Evolutionary conservation across 2,329 filamentous ascomycete species (phyloP).

Genomic region (Colletotrichum echinochloae): DNA sequence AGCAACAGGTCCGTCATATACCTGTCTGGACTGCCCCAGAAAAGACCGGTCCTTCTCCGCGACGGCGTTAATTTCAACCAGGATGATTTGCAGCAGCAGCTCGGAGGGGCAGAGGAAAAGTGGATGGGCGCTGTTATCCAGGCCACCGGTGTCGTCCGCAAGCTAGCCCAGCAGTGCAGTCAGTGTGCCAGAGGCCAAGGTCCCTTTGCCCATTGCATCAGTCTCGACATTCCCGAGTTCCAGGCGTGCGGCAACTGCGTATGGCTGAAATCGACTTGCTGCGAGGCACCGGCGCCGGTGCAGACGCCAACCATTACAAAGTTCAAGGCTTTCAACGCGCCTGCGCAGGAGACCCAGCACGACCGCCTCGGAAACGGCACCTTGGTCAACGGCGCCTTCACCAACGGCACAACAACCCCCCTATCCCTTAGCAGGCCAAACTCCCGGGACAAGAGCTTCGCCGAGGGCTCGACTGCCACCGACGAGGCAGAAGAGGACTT

Average conservation of each 20-base stretch:
- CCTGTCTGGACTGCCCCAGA: slow-evolving; percentile 13
- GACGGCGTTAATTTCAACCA: not conserved
- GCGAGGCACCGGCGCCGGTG: not conserved
- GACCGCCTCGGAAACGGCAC: slow-evolving; percentile 4
- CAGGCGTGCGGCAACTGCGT: slow-evolving; percentile 64
- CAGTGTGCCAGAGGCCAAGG: slow-evolving; percentile 58
- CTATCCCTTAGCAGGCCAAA: slow-evolving; percentile 20
- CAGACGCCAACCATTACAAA: not conserved
- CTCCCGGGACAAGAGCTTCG: slow-evolving; percentile 32
- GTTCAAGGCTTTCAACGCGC: slow-evolving; percentile 2
- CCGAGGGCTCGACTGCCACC: slow-evolving; percentile 18
- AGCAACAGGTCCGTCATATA: slow-evolving; percentile 2
- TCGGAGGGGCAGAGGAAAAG: slow-evolving; percentile 45
- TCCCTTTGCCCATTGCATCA: slow-evolving; percentile 59
- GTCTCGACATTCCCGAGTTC: slow-evolving; percentile 56
- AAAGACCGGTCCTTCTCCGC: slow-evolving; percentile 32
- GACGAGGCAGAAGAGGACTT: slow-evolving; percentile 33
- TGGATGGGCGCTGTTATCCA: slow-evolving; percentile 64
- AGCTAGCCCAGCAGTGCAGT: slow-evolving; percentile 53
- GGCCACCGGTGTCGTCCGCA: slow-evolving; percentile 56
- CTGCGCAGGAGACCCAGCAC: not conserved
- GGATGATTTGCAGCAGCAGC: slow-evolving; percentile 8
- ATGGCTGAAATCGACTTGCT: slow-evolving; percentile 58
- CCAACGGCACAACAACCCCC: slow-evolving; percentile 21
- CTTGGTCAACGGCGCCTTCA: not conserved